Evolutionary conservation across 1,284 basidiomycete species (phyloP).

Genomic region (Taiwanofungus camphoratus): DNA sequence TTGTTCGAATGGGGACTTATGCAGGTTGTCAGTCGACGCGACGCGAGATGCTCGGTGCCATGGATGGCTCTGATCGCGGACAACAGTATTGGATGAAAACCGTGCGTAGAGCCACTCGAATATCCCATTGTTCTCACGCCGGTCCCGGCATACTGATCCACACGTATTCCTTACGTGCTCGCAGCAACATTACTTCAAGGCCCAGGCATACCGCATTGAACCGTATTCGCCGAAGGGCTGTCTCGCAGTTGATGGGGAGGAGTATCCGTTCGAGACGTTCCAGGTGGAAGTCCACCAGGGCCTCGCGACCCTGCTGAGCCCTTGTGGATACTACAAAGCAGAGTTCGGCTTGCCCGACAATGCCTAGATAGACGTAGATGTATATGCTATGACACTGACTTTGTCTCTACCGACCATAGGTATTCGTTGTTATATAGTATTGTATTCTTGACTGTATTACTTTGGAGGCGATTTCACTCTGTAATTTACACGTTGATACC

Average conservation of each 20-base stretch:
- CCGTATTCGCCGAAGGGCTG: constrained; percentile 51
- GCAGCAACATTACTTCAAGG: constrained; percentile 80
- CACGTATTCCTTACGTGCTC: not conserved
- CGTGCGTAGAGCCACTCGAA: constrained; percentile 32
- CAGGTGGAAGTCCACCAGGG: constrained; percentile 79
- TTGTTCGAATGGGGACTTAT: constrained; percentile 6
- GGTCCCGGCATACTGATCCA: not conserved
- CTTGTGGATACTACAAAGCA: constrained; percentile 59
- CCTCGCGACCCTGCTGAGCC: constrained; percentile 67
- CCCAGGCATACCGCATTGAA: constrained; percentile 69
- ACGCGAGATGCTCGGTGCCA: constrained; percentile 48
- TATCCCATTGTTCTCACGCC: constrained; percentile 4
- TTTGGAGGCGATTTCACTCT: too few relatives aligned
- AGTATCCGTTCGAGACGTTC: constrained; percentile 73
- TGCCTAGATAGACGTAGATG: too few relatives aligned
- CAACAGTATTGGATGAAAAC: constrained; percentile 61
- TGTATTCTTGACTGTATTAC: too few relatives aligned
- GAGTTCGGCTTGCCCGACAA: too few relatives aligned
- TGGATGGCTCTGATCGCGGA: constrained; percentile 69
- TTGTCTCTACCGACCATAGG: too few relatives aligned
- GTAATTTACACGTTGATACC: too few relatives aligned
- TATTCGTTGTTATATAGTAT: too few relatives aligned
- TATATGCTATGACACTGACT: too few relatives aligned
- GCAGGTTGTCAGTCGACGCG: constrained; percentile 42
- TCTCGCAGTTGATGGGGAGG: constrained; percentile 81